Evolutionary conservation across 2,329 filamentous ascomycete species (phyloP).

Genomic region (Colletotrichum theobromicola): DNA sequence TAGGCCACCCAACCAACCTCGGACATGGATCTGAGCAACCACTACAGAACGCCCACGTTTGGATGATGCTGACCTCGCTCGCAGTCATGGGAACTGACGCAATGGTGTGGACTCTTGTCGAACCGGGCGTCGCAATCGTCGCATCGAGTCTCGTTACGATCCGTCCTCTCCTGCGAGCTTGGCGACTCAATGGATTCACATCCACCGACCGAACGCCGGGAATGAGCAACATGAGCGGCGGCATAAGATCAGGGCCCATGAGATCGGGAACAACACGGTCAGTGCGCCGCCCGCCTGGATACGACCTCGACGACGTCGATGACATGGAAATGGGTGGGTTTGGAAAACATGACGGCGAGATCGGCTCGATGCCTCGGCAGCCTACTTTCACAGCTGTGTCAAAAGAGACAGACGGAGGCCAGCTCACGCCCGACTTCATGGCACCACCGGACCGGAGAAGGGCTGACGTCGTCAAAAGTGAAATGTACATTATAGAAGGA

Average conservation of each 20-base stretch:
- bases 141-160: conserved; percentile 61
- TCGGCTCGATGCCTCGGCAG: background rate
- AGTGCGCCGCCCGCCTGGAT: conserved; percentile 32
- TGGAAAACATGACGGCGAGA: background rate
- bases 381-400: background rate
- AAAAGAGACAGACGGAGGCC: background rate
- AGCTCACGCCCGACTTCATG: background rate
- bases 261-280: conserved; percentile 34
- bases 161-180: conserved; percentile 56
- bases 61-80: background rate
- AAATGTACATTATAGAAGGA: conserved; percentile 41
- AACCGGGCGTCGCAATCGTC: conserved; percentile 60
- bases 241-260: conserved; percentile 32
- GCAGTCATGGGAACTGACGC: conserved; percentile 54
- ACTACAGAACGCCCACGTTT: background rate
- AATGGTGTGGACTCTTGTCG: conserved; percentile 63
- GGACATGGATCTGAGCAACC: background rate
- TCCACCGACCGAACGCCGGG: conserved; percentile 40
- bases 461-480: conserved; percentile 30
- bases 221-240: conserved; percentile 29
- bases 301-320: conserved; percentile 42
- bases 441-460: background rate
- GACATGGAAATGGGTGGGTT: conserved; percentile 32
- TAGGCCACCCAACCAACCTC: conserved; percentile 34
- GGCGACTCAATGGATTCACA: conserved; percentile 52